These are phyloP conservation scores for Talaromyces trachyspermus DNA, from an alignment of 495 filamentous ascomycete genomes.

Conservation along the genomic window DNA sequence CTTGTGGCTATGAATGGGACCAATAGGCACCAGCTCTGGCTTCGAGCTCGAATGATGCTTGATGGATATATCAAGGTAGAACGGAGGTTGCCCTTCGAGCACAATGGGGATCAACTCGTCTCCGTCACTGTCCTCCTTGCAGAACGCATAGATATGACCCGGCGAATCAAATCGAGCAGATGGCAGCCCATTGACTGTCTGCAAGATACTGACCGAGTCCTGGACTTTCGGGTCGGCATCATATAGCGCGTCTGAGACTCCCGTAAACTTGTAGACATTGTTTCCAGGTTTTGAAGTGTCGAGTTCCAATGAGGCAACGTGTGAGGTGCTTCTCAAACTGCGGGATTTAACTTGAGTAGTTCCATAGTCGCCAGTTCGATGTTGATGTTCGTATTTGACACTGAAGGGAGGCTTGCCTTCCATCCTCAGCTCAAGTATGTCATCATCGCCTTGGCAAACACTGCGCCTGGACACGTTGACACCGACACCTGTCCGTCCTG, in stretches of 20 bases:
- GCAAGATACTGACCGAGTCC: conserved; percentile 58
- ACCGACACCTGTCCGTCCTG: conserved; percentile 23
- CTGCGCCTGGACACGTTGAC: conserved; percentile 58
- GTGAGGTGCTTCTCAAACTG: conserved; percentile 62
- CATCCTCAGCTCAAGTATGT: conserved; percentile 72
- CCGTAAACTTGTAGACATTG: conserved; percentile 79
- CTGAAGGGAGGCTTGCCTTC: conserved; percentile 77
- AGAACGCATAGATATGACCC: conserved; percentile 93
- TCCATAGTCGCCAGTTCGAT: conserved; percentile 56
- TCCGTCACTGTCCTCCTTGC: conserved; percentile 69
- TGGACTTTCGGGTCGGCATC: conserved; percentile 57
- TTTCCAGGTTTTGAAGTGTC: conserved; percentile 75
- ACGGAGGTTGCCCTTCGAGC: conserved; percentile 77
- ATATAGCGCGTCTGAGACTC: conserved; percentile 77
- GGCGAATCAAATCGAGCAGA: conserved; percentile 73
- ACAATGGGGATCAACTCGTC: conserved; percentile 82
- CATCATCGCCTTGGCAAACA: conserved; percentile 90
- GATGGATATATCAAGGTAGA: conserved; percentile 82
- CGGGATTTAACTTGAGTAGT: conserved; percentile 52
- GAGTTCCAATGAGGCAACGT: conserved; percentile 66
- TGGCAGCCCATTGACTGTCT: conserved; percentile 75
- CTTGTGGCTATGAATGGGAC: conserved; percentile 62
- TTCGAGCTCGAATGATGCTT: conserved; percentile 77
- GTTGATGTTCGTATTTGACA: conserved; percentile 71
- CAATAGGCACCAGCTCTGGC: conserved; percentile 70